A percentile compares a stretch with the other conserved stretches of the same genome.
These are phyloP conservation scores for Arabidopsis suecica DNA, from an alignment of 345 rosid species.

Conservation along the genomic window DNA sequence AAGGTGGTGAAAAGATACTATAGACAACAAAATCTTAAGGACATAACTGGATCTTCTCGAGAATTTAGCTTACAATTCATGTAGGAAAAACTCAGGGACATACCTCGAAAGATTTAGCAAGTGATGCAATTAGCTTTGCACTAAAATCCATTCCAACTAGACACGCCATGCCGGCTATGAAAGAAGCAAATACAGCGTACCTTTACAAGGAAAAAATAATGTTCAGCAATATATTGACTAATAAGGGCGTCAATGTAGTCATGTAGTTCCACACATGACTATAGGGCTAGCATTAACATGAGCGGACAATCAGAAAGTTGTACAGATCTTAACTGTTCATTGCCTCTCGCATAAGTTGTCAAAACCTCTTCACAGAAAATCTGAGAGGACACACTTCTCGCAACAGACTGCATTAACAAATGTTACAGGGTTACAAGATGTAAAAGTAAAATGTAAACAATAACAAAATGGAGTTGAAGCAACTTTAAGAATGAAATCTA, in stretches of 20 bases:
- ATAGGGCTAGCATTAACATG: constrained; percentile 11
- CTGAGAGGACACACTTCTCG: constrained; percentile 68
- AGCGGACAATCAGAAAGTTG: constrained; percentile 18
- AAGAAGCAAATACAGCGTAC: constrained; percentile 88
- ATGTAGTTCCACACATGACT: constrained; percentile 9
- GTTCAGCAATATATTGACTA: constrained; percentile 2
- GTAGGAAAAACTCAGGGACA: constrained; percentile 17
- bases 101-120: constrained; percentile 84
- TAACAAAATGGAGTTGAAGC: not conserved
- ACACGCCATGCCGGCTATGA: constrained; percentile 91
- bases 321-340: constrained; percentile 73
- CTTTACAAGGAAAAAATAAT: constrained; percentile 47
- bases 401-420: constrained; percentile 58
- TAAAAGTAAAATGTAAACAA: constrained; percentile 9
- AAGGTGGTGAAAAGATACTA: constrained; percentile 14
- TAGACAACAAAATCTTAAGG: not conserved
- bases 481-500: not conserved
- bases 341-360: constrained; percentile 80
- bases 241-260: not conserved
- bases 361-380: constrained; percentile 78
- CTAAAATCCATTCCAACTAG: constrained; percentile 84
- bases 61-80: constrained; percentile 8
- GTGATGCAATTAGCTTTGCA: constrained; percentile 82
- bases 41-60: not conserved
- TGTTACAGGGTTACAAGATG: constrained; percentile 31